phyloP scores from a whole-genome alignment of 1,284 basidiomycete genomes.

The Rhodotorula mucilaginosa region DNA sequence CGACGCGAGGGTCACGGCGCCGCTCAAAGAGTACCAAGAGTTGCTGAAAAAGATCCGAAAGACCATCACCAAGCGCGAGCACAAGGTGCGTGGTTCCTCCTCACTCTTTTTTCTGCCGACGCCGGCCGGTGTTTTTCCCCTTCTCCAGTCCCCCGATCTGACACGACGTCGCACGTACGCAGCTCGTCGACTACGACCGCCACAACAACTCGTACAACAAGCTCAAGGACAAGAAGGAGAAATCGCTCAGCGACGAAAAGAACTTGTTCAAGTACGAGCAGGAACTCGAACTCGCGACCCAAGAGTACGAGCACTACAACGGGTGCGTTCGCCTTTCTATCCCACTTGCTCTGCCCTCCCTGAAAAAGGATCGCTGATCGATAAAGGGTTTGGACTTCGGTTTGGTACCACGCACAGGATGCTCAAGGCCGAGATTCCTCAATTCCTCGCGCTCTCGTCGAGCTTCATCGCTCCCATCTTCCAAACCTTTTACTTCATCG shows the following conservation, averaged over 20 bases:
- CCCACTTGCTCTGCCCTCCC: background rate
- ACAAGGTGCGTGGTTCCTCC: constrained; percentile 65
- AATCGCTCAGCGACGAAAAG: constrained; percentile 88
- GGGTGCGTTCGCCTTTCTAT: constrained; percentile 43
- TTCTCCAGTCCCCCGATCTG: no score
- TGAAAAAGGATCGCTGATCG: no score
- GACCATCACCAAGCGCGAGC: constrained; percentile 91
- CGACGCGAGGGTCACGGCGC: constrained; percentile 77
- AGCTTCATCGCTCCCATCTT: constrained; percentile 94
- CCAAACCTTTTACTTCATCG: constrained; percentile 82
- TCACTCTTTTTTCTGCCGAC: background rate
- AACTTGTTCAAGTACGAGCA: constrained; percentile 82
- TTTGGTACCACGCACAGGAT: constrained; percentile 49
- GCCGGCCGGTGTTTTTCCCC: no score
- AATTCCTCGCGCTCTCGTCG: constrained; percentile 81
- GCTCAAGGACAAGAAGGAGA: constrained; percentile 92
- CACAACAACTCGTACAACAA: constrained; percentile 95
- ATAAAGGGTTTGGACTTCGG: no score
- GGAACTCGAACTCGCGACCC: constrained; percentile 91
- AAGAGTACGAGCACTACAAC: constrained; percentile 97
- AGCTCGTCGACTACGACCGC: constrained; percentile 92
- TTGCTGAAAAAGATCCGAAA: constrained; percentile 89
- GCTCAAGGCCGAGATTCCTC: constrained; percentile 87
- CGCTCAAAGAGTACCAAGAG: constrained; percentile 82
- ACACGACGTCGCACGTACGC: background rate